Evolutionary conservation across 2,329 filamentous ascomycete genomes (phyloP), one percentile per base, ranked within the genome.

Genomic region (Colletotrichum sp.): DNA sequence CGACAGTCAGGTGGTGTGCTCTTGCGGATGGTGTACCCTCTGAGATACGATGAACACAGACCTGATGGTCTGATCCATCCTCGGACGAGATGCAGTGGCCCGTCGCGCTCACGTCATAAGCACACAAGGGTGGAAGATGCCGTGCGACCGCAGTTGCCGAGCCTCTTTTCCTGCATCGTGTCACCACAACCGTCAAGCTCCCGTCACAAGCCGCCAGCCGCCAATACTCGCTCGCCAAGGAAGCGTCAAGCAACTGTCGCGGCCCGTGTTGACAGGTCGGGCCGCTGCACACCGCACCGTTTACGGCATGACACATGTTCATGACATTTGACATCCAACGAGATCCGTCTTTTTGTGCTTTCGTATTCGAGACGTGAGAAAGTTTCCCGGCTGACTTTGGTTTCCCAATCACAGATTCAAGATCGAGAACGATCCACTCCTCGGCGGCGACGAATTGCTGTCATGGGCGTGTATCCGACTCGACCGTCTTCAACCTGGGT

Each of bases 381-480:
- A 31, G 8, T 36, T 12, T 11, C 29, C 16, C 27, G n/a, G 73
- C 79, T 81, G 65, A 80, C 78, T 18, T 76, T 47, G 64, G n/a
- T 33, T 47, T 75, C n/a, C 34, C 31, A 29, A 57, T 47, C 36
- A 69, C 75, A 91, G 89, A 72, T 87, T 91, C 82, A 89, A 87
- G 73, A 82, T 91, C 69, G 87, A 90, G 75, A 87, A 90, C 77
- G 86, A 86, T 59, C 83, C 83, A 43, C 80, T 82, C 51, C 79
- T 82, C 66, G 80, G 83, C 27, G 82, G 84, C 59, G 83, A 84
- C 63, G 77, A 81, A 16, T 80, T 86, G 43, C 83, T 88, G 31
- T 87, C 86, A 12, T 91, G 90, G 89, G 88, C 89, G 31, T 91
- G 90, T 78, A 87, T 91, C 78, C 88, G 90, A 5, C 86, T 92